Evolutionary conservation across 2,329 filamentous ascomycete genomes (phyloP).

Genomic region (Fusarium sp.): DNA sequence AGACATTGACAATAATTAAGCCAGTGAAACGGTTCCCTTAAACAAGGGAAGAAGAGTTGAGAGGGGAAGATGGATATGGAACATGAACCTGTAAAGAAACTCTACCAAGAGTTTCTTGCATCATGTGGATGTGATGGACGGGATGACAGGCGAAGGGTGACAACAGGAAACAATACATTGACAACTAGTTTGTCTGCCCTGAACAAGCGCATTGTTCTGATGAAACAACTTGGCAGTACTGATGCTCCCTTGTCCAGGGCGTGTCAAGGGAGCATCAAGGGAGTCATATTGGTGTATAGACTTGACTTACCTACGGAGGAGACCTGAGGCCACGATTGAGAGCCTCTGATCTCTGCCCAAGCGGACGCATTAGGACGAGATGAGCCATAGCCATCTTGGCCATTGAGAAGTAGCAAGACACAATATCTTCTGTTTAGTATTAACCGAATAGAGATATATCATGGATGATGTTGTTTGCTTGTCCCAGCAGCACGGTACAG

Average conservation of each 20-base stretch:
- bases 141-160: not conserved
- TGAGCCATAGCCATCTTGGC: not conserved
- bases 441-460: too few species aligned
- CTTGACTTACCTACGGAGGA: not conserved
- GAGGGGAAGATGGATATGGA: not conserved
- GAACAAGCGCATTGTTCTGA: slow-evolving; percentile 2
- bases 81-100: not conserved
- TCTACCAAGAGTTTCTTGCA: not conserved
- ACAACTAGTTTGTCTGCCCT: slow-evolving; percentile 12
- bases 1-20: slow-evolving; percentile 22
- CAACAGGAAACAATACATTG: not conserved
- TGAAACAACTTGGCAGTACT: slow-evolving; percentile 3
- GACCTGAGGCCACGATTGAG: not conserved
- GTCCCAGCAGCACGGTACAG: slow-evolving; percentile 35
- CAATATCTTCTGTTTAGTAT: not conserved
- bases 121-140: not conserved
- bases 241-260: slow-evolving; percentile 31
- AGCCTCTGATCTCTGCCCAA: not conserved
- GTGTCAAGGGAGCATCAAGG: slow-evolving; percentile 15
- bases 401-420: not conserved
- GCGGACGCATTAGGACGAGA: too few species aligned
- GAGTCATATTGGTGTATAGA: not conserved
- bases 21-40: slow-evolving; percentile 13
- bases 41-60: slow-evolving; percentile 7
- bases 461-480: slow-evolving; percentile 19